Conservation (phyloP, 169 alveolate genomes). For the Eimeria acervulina region DNA sequence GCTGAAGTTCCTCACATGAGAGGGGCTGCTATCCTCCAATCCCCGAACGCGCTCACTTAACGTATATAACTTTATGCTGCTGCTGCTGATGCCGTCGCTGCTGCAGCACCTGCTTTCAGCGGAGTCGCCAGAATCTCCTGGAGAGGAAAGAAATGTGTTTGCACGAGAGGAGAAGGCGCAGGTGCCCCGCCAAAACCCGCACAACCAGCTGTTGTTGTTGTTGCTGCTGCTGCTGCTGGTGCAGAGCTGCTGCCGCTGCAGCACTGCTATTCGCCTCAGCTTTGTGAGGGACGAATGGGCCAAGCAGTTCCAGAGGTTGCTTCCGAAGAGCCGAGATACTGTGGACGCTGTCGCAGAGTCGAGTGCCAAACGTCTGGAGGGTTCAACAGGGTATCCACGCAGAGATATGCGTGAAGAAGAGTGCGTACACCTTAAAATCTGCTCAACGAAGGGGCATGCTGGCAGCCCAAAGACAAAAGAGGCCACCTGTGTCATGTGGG, state of each 20-base stretch:
- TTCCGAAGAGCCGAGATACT: not conserved
- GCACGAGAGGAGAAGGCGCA: slow-evolving; percentile 6
- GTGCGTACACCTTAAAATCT: slow-evolving; percentile 3
- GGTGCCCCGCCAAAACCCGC: not conserved
- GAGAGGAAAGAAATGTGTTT: not conserved
- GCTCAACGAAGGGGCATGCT: slow-evolving; percentile 14
- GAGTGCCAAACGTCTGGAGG: not conserved
- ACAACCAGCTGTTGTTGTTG: not conserved
- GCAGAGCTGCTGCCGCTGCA: slow-evolving; percentile 7
- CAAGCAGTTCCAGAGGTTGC: not conserved
- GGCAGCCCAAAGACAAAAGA: slow-evolving; percentile 35
- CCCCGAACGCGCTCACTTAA: not conserved
- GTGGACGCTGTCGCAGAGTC: not conserved
- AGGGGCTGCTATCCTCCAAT: not conserved
- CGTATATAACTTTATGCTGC: not conserved
- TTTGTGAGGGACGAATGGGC: not conserved
- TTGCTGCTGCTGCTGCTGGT: not conserved
- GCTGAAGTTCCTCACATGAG: slow-evolving; percentile 94
- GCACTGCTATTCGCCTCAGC: not conserved
- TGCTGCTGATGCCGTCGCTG: not conserved
- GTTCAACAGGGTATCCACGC: not conserved
- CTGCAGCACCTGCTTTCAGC: not conserved
- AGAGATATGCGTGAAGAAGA: not conserved
- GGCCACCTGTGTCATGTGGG: slow-evolving; percentile 47
- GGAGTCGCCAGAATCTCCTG: slow-evolving; percentile 2